A percentile compares a stretch with the other conserved stretches of the same genome.
These are phyloP conservation scores for Pezicula rhizophila DNA, from an alignment of 2,329 filamentous ascomycete genomes.

Conservation along the genomic window DNA sequence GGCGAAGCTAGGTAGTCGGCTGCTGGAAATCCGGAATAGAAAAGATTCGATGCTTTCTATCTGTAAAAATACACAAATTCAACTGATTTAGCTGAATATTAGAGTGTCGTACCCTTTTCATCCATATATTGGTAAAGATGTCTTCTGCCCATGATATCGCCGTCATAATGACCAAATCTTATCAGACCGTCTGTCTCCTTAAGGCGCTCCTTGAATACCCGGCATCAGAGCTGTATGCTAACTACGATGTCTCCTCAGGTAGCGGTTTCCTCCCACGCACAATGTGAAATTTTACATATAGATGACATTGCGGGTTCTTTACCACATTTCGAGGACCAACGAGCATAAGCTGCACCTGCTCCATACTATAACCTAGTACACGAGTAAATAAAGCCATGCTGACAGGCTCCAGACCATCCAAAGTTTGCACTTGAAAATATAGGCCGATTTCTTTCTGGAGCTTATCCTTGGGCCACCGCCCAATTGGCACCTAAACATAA, in stretches of 20 bases:
- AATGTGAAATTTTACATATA: constrained; percentile 6
- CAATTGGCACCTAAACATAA: constrained; percentile 25
- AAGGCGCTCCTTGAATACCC: no score
- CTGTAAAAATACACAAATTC: no score
- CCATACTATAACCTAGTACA: background rate
- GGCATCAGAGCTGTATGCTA: no score
- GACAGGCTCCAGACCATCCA: background rate
- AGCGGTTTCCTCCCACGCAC: constrained; percentile 20
- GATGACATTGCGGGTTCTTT: constrained; percentile 1
- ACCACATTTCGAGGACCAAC: background rate
- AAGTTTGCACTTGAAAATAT: constrained; percentile 2
- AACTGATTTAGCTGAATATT: no score
- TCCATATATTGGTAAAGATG: no score
- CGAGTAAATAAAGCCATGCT: background rate
- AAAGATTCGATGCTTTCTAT: no score
- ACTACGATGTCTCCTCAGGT: background rate
- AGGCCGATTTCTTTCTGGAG: constrained; percentile 28
- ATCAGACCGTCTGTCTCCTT: no score
- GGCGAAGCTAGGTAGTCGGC: no score
- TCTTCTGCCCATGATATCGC: no score
- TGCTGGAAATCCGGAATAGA: no score
- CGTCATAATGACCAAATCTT: no score
- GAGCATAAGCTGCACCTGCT: background rate
- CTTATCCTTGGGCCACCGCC: constrained; percentile 32
- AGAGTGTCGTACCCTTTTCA: no score